Evolutionary conservation across 2,329 filamentous ascomycete genomes (phyloP).

Genomic region (Ascosphaera acerosa): DNA sequence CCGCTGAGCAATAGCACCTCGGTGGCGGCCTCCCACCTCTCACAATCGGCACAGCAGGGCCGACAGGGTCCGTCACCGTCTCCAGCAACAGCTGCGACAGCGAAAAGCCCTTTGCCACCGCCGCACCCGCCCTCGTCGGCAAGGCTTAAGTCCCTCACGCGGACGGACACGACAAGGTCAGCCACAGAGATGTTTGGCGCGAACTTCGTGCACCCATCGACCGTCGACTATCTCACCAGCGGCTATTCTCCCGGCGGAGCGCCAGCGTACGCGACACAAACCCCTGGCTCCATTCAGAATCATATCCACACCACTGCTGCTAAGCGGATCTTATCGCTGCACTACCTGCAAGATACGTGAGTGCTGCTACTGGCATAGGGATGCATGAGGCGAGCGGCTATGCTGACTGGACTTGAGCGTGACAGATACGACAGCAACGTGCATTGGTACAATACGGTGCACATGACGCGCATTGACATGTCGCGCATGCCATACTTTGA

Average conservation of each 20-base stretch:
- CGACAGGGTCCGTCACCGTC: slow-evolving; percentile 7
- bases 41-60: no score
- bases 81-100: slow-evolving; percentile 5
- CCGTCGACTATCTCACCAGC: neutral
- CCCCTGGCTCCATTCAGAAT: slow-evolving; percentile 25
- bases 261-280: neutral
- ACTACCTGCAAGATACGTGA: slow-evolving; percentile 79
- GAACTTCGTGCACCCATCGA: neutral
- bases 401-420: neutral
- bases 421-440: slow-evolving; percentile 74
- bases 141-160: no score
- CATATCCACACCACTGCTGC: slow-evolving; percentile 62
- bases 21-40: no score
- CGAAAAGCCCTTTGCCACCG: slow-evolving; percentile 11
- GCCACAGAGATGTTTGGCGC: neutral
- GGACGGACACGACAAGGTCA: no score
- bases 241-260: neutral
- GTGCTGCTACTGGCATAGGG: no score
- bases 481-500: slow-evolving; percentile 68
- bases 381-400: no score
- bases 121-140: no score
- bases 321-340: slow-evolving; percentile 82
- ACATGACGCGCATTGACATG: slow-evolving; percentile 66
- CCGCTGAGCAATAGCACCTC: no score
- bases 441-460: slow-evolving; percentile 95